Percentiles rank a stretch among this genome's conserved stretches.
Conservation (phyloP, 2,329 filamentous ascomycete genomes). For the Cadophora gregata region DNA sequence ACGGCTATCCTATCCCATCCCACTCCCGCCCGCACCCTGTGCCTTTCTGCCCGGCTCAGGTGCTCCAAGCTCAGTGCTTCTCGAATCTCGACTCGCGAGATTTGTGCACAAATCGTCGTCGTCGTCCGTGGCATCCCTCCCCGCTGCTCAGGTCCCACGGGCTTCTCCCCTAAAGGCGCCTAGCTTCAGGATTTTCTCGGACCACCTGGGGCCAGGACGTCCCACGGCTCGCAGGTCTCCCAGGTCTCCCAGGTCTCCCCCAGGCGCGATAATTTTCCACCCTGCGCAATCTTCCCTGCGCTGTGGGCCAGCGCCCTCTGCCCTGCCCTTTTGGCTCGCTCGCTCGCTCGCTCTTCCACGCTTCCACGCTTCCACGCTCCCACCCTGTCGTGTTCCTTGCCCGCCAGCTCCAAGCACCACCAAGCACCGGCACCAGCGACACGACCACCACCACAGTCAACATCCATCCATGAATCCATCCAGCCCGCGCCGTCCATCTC, state of each 20-base stretch:
- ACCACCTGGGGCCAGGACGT: conserved; percentile 5
- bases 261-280: not conserved
- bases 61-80: not conserved
- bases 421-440: not conserved
- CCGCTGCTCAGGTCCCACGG: conserved; percentile 6
- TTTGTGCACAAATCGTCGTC: conserved; percentile 8
- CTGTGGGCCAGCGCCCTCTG: not conserved
- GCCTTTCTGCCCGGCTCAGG: too few relatives aligned
- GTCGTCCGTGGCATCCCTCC: conserved; percentile 21
- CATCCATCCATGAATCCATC: not conserved
- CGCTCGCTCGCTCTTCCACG: not conserved
- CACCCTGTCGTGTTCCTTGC: not conserved
- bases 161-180: conserved; percentile 15
- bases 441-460: not conserved
- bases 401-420: not conserved
- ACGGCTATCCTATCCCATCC: not conserved
- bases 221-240: too few relatives aligned
- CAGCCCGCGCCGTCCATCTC: not conserved
- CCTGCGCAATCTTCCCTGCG: conserved; percentile 4
- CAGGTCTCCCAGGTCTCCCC: not conserved
- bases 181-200: conserved; percentile 16
- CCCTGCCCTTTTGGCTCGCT: not conserved
- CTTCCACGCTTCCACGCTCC: not conserved
- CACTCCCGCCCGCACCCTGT: not conserved
- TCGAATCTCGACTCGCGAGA: not conserved